Evolutionary conservation across 192 early-diverging fungal species (phyloP).

Genomic region (Dimargaris cristalligena): DNA sequence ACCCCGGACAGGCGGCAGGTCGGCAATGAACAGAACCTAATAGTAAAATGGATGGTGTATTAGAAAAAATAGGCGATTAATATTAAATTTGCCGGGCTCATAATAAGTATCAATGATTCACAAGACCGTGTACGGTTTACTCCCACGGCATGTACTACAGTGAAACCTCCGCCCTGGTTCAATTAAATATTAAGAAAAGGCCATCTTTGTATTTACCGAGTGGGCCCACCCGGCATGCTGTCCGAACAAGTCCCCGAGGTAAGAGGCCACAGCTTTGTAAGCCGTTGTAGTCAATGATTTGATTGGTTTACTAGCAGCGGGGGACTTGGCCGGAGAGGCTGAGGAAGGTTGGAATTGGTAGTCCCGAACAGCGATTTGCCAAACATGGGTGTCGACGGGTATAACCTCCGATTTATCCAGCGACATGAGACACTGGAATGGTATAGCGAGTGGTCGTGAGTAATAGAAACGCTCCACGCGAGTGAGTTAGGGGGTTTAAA

Average conservation of each 20-base stretch:
- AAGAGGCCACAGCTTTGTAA: constrained; percentile 51
- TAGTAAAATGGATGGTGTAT: too few species aligned
- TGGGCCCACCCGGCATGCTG: constrained; percentile 68
- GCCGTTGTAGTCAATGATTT: constrained; percentile 48
- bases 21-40: too few species aligned
- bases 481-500: too few species aligned
- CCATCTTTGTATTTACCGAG: constrained; percentile 33
- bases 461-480: not conserved
- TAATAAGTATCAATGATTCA: too few species aligned
- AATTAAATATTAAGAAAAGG: too few species aligned
- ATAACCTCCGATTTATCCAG: constrained; percentile 67
- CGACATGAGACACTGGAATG: constrained; percentile 57
- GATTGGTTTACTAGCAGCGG: constrained; percentile 15
- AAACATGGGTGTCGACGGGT: constrained; percentile 91
- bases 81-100: too few species aligned
- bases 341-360: constrained; percentile 36
- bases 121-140: too few species aligned
- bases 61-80: too few species aligned
- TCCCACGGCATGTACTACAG: too few species aligned
- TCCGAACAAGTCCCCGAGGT: constrained; percentile 64
- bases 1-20: too few species aligned
- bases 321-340: not conserved
- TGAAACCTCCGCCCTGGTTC: too few species aligned
- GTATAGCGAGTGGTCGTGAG: not conserved
- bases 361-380: constrained; percentile 76